These are phyloP conservation scores for Hypoxylon sp. DNA, from an alignment of 2,329 filamentous ascomycete species.

Conservation along the genomic window DNA sequence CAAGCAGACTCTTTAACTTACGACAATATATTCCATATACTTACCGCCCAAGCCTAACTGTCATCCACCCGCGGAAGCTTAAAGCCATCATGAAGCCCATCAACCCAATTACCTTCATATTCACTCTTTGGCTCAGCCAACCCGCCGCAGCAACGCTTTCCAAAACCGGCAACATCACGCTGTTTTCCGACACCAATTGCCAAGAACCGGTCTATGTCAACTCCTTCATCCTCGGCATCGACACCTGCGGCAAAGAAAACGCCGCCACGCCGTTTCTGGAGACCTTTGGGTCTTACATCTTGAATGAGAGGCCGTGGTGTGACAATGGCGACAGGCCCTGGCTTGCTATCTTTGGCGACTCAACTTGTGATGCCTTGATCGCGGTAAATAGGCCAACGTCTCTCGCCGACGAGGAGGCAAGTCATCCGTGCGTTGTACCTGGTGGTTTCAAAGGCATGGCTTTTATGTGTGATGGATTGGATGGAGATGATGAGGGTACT, in stretches of 20 bases:
- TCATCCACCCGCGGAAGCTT: too few species aligned
- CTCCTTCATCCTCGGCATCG: conserved; percentile 10
- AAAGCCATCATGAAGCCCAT: conserved; percentile 6
- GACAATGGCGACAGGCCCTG: conserved; percentile 5
- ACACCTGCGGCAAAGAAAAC: conserved; percentile 12
- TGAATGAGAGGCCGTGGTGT: conserved; percentile 22
- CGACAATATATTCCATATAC: too few species aligned
- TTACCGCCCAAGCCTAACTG: too few species aligned
- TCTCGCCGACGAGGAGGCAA: not conserved
- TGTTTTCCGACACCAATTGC: not conserved
- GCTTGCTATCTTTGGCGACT: conserved; percentile 20
- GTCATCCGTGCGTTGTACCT: conserved; percentile 9
- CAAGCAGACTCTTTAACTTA: too few species aligned
- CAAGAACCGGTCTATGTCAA: conserved; percentile 18
- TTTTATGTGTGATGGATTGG: conserved; percentile 11
- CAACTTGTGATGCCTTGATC: conserved; percentile 4
- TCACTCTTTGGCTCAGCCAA: conserved; percentile 9
- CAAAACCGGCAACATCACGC: conserved; percentile 14
- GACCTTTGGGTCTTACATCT: conserved; percentile 16
- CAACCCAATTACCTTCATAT: conserved; percentile 1
- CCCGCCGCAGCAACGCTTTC: not conserved
- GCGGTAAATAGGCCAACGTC: conserved; percentile 3
- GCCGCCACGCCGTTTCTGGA: not conserved
- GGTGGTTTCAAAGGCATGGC: conserved; percentile 19
- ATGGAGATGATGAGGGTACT: not conserved